Conservation (phyloP, 163 green algal genomes). For the Scenedesmus sp. region DNA sequence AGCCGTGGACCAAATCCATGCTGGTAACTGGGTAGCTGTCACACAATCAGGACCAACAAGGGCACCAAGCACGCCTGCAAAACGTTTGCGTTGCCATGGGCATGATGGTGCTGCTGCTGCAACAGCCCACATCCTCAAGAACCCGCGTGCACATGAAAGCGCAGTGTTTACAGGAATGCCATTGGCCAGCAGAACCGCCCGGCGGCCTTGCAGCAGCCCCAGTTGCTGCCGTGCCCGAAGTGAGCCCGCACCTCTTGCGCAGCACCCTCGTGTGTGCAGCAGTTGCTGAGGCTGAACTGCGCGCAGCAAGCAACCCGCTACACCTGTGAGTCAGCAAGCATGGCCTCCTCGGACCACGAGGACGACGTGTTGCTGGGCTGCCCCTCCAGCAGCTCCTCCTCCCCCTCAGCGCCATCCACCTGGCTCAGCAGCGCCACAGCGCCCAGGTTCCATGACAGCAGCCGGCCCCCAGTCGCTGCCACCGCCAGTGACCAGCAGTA, state of each 20-base stretch:
- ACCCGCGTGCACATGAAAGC: too few species aligned
- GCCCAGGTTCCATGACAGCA: constrained; percentile 40
- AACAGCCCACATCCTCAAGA: too few species aligned
- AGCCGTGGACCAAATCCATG: too few species aligned
- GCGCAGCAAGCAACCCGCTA: neutral
- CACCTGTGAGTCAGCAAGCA: neutral
- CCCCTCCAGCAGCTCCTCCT: constrained; percentile 21
- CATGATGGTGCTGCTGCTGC: too few species aligned
- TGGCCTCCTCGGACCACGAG: constrained; percentile 24
- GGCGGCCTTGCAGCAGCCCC: too few species aligned
- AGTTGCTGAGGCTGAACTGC: neutral
- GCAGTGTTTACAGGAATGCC: too few species aligned
- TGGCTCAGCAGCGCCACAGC: constrained; percentile 47
- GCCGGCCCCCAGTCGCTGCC: constrained; percentile 20
- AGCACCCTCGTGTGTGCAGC: neutral
- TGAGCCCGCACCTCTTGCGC: neutral
- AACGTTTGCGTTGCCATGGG: too few species aligned
- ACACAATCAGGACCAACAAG: neutral
- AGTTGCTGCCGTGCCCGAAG: neutral
- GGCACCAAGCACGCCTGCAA: neutral
- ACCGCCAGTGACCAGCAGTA: constrained; percentile 54
- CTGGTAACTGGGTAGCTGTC: neutral
- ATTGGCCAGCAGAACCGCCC: too few species aligned
- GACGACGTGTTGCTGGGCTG: constrained; percentile 27
- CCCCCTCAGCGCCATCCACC: constrained; percentile 15